Base-by-base conservation (phyloP, 176 grass and related monocot genomes). In the Juncus effusus region DNA sequence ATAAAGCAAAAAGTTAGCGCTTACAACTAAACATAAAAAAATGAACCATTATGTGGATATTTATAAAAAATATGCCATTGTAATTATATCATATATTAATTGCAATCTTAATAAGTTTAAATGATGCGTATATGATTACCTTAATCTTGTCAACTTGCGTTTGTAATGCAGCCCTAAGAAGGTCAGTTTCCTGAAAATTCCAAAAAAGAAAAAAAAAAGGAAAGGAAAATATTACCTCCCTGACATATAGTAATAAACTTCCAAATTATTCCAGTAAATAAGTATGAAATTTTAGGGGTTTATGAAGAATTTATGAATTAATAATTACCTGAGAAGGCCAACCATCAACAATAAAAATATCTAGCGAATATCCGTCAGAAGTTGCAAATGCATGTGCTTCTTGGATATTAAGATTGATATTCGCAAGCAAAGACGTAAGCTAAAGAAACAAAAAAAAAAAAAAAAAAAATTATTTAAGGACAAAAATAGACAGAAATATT, bases 141-240 rank as follows among this genome's bases (percentile, higher is more conserved):
- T 85, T 90, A 74, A 81, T 62, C 51, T 90, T 76, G 42, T 90
- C 79, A 66, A 90, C 10, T n/a, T 83, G 71, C 37, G 77, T 85
- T 65, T 56, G 77, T 70, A 90, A 72, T 69, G 75, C 56, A 61
- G 13, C 78, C 71, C 12, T 82, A 19, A 90, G 75, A 77, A 64
- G 61, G 57, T 79, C 75, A 76, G 59, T 64, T 83, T 90, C 75
- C 36, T 72, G 63, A 42, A 65, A 74, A 78, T 62, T 50, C 61
- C 60, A 68, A 69, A 62, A 70, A 47, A 0, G 54, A 8, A 13
- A 76, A 52, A 52, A 28, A 28, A 28, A 38, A 82, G 55, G 71
- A 36, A 74, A 72, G 19, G 67, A 61, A 42, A 2, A 8, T 52
- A 28, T 12, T 67, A 78, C 56, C 3, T 70, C 41, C 4, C 62